These are phyloP conservation scores for Sphagnum fallax DNA, from an alignment of 228 moss, liverwort and hornwort species.

Conservation along the genomic window DNA sequence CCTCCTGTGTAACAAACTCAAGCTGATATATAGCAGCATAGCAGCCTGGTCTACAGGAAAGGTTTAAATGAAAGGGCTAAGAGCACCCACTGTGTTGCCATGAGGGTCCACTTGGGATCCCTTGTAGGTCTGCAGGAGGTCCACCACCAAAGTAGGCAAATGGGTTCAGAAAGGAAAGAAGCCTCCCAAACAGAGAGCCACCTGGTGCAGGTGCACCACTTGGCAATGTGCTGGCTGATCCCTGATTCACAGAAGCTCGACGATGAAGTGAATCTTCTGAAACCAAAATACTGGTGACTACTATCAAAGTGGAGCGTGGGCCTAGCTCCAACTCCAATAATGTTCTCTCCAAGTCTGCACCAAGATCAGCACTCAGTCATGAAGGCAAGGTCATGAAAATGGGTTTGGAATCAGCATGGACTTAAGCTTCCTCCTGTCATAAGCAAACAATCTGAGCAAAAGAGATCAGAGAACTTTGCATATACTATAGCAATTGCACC, in stretches of 20 bases:
- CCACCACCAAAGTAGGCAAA: conserved; percentile 26
- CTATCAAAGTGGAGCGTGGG: conserved; percentile 45
- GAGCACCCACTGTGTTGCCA: conserved; percentile 16
- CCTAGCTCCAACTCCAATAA: conserved; percentile 42
- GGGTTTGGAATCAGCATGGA: no score
- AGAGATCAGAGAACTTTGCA: no score
- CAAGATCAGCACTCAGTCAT: background rate
- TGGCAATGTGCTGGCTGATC: conserved; percentile 14
- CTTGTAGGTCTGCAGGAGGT: conserved; percentile 19
- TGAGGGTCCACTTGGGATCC: conserved; percentile 13
- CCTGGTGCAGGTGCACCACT: conserved; percentile 18
- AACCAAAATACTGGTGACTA: conserved; percentile 20
- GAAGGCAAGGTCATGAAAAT: no score
- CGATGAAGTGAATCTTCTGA: conserved; percentile 17
- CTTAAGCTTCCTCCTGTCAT: no score
- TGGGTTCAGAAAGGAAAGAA: conserved; percentile 40
- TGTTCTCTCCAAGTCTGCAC: conserved; percentile 37
- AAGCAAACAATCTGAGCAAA: no score
- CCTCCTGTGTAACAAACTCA: no score
- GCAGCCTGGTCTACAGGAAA: no score
- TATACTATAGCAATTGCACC: no score
- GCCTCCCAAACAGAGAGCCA: conserved; percentile 38
- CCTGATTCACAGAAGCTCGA: conserved; percentile 21
- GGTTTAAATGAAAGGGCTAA: no score
- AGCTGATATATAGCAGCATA: no score